These are phyloP conservation scores for Petunia secreta DNA, from an alignment of 257 asterid genomes.

Conservation along the genomic window DNA sequence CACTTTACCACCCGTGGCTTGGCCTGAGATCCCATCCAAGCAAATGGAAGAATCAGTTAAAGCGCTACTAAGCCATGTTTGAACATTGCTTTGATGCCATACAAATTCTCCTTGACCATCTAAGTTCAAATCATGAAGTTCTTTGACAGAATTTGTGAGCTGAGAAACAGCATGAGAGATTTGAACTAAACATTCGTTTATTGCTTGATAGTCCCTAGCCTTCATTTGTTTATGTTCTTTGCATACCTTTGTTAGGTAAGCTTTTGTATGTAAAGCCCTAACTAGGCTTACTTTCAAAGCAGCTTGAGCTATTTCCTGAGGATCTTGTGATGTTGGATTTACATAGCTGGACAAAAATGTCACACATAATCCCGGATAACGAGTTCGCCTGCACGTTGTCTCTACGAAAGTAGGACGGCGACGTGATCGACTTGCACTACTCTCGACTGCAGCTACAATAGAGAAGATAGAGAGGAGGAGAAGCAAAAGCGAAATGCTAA, in stretches of 20 bases:
- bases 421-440: neutral
- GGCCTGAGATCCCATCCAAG: conserved; percentile 53
- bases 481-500: conserved; percentile 26
- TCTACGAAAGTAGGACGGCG: conserved; percentile 42
- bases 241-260: conserved; percentile 48
- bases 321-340: conserved; percentile 38
- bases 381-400: conserved; percentile 46
- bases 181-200: conserved; percentile 61
- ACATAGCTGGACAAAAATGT: conserved; percentile 43
- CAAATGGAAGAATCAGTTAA: conserved; percentile 54
- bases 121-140: conserved; percentile 41
- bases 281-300: conserved; percentile 59
- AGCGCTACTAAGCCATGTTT: conserved; percentile 63
- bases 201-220: conserved; percentile 43
- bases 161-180: conserved; percentile 61
- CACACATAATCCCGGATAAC: conserved; percentile 44
- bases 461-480: conserved; percentile 32
- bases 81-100: conserved; percentile 64
- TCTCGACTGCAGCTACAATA: conserved; percentile 26
- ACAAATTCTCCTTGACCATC: conserved; percentile 39
- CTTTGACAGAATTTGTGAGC: conserved; percentile 50
- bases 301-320: conserved; percentile 49
- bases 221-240: conserved; percentile 37
- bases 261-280: conserved; percentile 48
- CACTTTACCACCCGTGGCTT: conserved; percentile 44